Evolutionary conservation across 2,329 filamentous ascomycete species (phyloP).

Genomic region (Waltergamsia citrina): DNA sequence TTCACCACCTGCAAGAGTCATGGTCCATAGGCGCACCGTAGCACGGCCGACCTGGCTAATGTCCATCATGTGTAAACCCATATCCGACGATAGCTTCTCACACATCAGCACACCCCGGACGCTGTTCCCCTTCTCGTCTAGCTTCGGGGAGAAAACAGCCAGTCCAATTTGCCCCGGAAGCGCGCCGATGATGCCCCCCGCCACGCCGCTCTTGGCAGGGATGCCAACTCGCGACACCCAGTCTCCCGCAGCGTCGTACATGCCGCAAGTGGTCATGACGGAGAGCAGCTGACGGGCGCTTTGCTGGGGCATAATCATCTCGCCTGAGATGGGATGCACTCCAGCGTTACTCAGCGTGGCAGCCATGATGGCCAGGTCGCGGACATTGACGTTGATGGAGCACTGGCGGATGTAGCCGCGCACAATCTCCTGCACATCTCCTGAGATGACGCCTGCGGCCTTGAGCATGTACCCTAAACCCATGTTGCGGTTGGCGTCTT

Average conservation of each 20-base stretch:
- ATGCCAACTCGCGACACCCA: conserved; percentile 28
- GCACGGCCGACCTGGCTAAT: conserved; percentile 19
- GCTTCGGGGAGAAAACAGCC: conserved; percentile 19
- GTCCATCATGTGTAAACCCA: conserved; percentile 25
- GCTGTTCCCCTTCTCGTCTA: conserved; percentile 21
- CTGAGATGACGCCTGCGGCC: conserved; percentile 24
- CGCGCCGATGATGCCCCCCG: conserved; percentile 21
- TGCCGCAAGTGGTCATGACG: conserved; percentile 30
- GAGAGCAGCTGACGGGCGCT: conserved; percentile 28
- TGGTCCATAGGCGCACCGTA: conserved; percentile 16
- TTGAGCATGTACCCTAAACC: conserved; percentile 29
- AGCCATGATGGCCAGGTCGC: conserved; percentile 28
- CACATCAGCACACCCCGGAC: conserved; percentile 20
- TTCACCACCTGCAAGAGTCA: conserved; percentile 17
- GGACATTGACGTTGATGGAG: conserved; percentile 29
- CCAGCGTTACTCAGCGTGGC: conserved; percentile 26
- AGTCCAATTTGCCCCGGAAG: conserved; percentile 20
- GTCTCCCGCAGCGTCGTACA: conserved; percentile 29
- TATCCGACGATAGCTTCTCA: conserved; percentile 18
- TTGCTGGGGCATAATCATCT: conserved; percentile 21
- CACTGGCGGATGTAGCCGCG: conserved; percentile 28
- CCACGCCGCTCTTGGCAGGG: conserved; percentile 25
- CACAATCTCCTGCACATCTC: conserved; percentile 21
- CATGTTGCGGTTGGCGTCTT: conserved; percentile 22
- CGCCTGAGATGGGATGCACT: conserved; percentile 20